Percentiles rank a stretch among this genome's conserved stretches.
phyloP scores from a whole-genome alignment of 768 basidiomycete species.

The Tricholoma hemisulphureum region DNA sequence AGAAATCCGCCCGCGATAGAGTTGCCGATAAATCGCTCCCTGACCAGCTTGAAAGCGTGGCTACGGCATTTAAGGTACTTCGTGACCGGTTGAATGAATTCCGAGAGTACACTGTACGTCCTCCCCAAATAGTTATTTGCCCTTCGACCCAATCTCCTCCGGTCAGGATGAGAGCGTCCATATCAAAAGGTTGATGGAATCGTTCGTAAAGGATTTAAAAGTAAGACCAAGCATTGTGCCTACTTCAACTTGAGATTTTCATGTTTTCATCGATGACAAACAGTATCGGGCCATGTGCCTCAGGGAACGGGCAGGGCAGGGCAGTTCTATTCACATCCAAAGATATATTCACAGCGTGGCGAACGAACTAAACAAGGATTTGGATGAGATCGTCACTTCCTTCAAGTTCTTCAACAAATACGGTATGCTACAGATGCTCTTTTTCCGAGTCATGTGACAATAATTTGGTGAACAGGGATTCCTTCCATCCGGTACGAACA shows the following conservation, averaged over 20 bases:
- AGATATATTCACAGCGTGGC: slow-evolving; percentile 15
- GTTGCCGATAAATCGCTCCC: slow-evolving; percentile 1
- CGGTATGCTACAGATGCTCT: slow-evolving; percentile 3
- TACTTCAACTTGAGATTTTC: neutral
- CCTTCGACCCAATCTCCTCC: neutral
- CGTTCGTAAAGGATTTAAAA: slow-evolving; percentile 10
- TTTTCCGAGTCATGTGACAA: neutral
- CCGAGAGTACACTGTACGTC: slow-evolving; percentile 19
- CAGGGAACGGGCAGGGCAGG: neutral
- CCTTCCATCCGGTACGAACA: slow-evolving; percentile 22
- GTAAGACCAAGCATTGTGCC: neutral
- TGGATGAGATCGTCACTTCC: slow-evolving; percentile 7
- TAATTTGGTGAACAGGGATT: slow-evolving; percentile 15
- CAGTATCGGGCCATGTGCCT: slow-evolving; percentile 17
- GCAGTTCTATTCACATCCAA: slow-evolving; percentile 8
- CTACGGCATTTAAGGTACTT: slow-evolving; percentile 10
- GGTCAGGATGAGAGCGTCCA: slow-evolving; percentile 12
- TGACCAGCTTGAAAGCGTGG: slow-evolving; percentile 7
- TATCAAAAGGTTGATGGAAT: slow-evolving; percentile 12
- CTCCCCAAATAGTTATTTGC: neutral
- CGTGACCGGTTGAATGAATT: slow-evolving; percentile 16
- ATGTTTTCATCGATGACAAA: neutral
- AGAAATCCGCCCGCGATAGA: neutral
- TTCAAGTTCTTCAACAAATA: slow-evolving; percentile 17
- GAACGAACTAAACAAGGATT: slow-evolving; percentile 10